Evolutionary conservation across 176 grass and related monocot genomes (phyloP), one percentile per base, ranked within the genome.

Genomic region (Hyparrhenia diplandra): DNA sequence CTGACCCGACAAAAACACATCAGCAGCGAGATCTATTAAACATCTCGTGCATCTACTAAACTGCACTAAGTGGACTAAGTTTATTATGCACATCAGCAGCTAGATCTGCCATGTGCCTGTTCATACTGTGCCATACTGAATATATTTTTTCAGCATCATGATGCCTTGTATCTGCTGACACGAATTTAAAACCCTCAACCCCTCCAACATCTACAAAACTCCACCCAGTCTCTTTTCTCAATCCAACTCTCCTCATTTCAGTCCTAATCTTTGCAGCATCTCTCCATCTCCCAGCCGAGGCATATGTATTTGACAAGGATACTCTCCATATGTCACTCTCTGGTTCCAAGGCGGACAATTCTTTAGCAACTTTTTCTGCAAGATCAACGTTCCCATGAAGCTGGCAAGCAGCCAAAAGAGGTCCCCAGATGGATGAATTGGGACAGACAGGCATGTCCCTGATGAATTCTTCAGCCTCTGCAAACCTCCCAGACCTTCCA

Each of bases 321-420:
- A 91, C 92, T 81, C 85, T 91, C 92, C 92, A 91, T 66, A 87
- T 87, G 66, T 85, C 67, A 63, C 89, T 89, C 30, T 91, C 77
- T 3, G 89, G 89, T 55, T 91, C 87, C 60, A 91, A 80, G 43
- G 84, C 32, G 28, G 84, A 85, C 47, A 94, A 65, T 78, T 91
- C 78, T 47, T 66, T 71, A 16, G 89, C 81, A 18, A 46, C 74
- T 77, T 81, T 94, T 82, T 83, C 80, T 28, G 89, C 92, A 77
- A 94, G 87, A n/a, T 83, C 78, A 47, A 87, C 69, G 46, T 87
- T 89, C 29, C 69, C 84, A 85, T 91, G 69, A 85, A 94, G 81
- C 39, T 32, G 69, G 76, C 89, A 94, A 80, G 87, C 87, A 85
- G 87, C 81, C 57, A 91, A 61, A 27, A 94, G 75, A 75, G 89